Conservation (phyloP, 106 monocot species). For the Dioscorea dumetorum region DNA sequence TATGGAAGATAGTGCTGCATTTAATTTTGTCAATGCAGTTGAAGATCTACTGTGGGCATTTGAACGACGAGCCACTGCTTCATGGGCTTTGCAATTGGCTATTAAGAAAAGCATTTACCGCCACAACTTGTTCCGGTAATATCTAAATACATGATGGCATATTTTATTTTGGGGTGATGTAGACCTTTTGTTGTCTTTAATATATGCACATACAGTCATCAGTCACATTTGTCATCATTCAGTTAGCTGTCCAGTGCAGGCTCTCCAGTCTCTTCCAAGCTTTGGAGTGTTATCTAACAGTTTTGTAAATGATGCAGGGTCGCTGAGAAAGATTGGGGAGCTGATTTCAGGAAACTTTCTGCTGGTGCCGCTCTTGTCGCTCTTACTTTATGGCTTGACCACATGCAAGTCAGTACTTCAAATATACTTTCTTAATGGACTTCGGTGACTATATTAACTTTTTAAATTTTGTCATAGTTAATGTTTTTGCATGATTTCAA, state of each 20-base stretch:
- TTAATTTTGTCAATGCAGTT: conserved; percentile 93
- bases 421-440: no score
- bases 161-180: no score
- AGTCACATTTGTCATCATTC: no score
- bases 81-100: conserved; percentile 91
- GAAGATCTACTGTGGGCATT: conserved; percentile 96
- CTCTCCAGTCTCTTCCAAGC: no score
- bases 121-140: conserved; percentile 70
- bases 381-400: conserved; percentile 98
- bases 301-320: conserved; percentile 47
- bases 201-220: no score
- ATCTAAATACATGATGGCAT: no score
- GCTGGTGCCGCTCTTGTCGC: conserved; percentile 94
- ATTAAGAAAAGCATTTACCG: conserved; percentile 63
- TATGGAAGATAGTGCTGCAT: conserved; percentile 72
- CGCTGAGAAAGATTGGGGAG: conserved; percentile 87
- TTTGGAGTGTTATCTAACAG: background rate
- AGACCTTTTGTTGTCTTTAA: no score
- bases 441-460: no score
- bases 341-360: conserved; percentile 96
- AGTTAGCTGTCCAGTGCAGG: no score
- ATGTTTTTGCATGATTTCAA: no score
- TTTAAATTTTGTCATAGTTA: no score
- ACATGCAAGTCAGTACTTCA: conserved; percentile 71
- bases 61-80: conserved; percentile 84